A percentile compares a stretch with the other conserved stretches of the same genome.
phyloP scores from a whole-genome alignment of 768 basidiomycete genomes.

The Clitopilus passeckerianus region DNA sequence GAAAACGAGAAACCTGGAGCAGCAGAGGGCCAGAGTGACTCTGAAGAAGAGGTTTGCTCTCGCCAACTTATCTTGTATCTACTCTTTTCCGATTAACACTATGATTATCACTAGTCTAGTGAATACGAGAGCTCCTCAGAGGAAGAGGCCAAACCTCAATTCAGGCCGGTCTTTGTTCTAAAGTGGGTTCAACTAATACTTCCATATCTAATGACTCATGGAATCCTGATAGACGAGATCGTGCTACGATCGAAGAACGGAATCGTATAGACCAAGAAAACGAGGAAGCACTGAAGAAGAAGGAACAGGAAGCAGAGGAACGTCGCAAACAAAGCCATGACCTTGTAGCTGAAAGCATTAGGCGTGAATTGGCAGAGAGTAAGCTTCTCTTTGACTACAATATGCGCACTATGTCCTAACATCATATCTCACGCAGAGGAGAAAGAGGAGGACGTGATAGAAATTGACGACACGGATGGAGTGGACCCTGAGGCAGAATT shows the following conservation, averaged over 20 bases:
- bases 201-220: background rate
- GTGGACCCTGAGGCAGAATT: slow-evolving; percentile 87
- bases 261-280: slow-evolving; percentile 66
- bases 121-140: slow-evolving; percentile 83
- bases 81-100: slow-evolving; percentile 6
- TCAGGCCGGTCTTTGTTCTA: slow-evolving; percentile 91
- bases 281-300: slow-evolving; percentile 66
- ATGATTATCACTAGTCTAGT: slow-evolving; percentile 54
- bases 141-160: slow-evolving; percentile 67
- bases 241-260: slow-evolving; percentile 65
- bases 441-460: slow-evolving; percentile 75
- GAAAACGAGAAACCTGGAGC: slow-evolving; percentile 15
- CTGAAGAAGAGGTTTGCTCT: slow-evolving; percentile 41
- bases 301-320: slow-evolving; percentile 75
- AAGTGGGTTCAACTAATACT: slow-evolving; percentile 54
- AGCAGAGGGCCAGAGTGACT: slow-evolving; percentile 14
- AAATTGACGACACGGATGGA: slow-evolving; percentile 94
- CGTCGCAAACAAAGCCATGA: slow-evolving; percentile 86
- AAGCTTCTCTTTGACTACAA: slow-evolving; percentile 7
- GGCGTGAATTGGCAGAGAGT: slow-evolving; percentile 91
- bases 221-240: slow-evolving; percentile 51
- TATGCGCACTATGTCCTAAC: background rate
- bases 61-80: background rate
- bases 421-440: slow-evolving; percentile 56
- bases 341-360: slow-evolving; percentile 91